A percentile compares a stretch with the other conserved stretches of the same genome.
phyloP scores from a whole-genome alignment of 805 yeast species.

The Yamadazyma tumulicola region DNA sequence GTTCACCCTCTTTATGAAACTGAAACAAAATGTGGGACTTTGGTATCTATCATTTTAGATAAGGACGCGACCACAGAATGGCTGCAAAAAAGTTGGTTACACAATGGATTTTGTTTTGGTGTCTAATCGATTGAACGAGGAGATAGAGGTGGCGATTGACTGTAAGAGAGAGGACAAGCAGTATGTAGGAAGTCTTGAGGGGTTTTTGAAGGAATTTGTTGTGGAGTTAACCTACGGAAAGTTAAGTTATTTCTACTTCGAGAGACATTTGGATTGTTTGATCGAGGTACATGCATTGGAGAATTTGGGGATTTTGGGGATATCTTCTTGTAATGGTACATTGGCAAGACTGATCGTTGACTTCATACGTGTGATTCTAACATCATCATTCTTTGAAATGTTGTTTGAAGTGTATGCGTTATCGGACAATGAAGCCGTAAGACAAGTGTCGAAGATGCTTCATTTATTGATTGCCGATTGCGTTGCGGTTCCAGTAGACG shows the following conservation, averaged over 20 bases:
- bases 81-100: too few relatives aligned
- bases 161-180: too few relatives aligned
- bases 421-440: not conserved
- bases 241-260: too few relatives aligned
- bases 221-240: too few relatives aligned
- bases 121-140: too few relatives aligned
- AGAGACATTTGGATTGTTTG: not conserved
- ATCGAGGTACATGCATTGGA: not conserved
- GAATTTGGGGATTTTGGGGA: not conserved
- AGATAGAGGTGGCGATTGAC: too few relatives aligned
- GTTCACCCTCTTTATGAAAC: too few relatives aligned
- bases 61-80: too few relatives aligned
- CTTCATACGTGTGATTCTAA: not conserved
- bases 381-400: not conserved
- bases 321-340: not conserved
- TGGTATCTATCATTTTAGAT: not conserved
- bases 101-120: too few relatives aligned
- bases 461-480: conserved; percentile 1
- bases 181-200: too few relatives aligned
- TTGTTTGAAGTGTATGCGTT: not conserved
- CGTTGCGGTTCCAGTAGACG: not conserved
- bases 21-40: too few relatives aligned
- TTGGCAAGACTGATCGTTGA: not conserved
- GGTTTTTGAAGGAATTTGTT: too few relatives aligned
- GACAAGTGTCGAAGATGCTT: conserved; percentile 3